Evolutionary conservation across 2,329 filamentous ascomycete species (phyloP), one percentile per base, ranked within the genome.

Genomic region (Ceratocystiopsis sp.): DNA sequence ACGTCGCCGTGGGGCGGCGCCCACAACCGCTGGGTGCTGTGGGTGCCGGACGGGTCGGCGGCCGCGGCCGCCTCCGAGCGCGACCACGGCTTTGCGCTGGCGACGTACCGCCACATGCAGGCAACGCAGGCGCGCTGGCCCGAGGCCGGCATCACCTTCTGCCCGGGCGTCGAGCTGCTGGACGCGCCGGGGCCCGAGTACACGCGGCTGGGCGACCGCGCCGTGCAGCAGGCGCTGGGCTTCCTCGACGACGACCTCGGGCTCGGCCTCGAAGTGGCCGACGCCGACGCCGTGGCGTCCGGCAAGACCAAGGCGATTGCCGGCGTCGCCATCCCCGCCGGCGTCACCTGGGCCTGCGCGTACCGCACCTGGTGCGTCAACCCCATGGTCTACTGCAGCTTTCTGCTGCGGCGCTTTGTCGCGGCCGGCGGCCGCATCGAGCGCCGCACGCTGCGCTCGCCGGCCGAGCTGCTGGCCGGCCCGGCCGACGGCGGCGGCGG

Each of bases 1-100:
- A 67, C 71, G 14, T 74, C 71, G 29, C 69, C 70, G 42, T 74
- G 69, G 70, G 71, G 64, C 34, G 71, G 71, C 12, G 70, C 71
- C 2, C 69, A 75, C 51, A 69, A 72, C 49, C 63, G 69, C 36
- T 69, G 64, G 51, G 65, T 72, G 33, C 65, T 65, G 2, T 63
- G 63, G 35, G 52, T 51, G 10, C 29, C 45, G 11, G 45, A 55
- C 10, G 48, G 53, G 7, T 53, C 56, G 33, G 53, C 53, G 13
- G 40, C 50, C 6, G 46, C 50, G 0, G 42, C 43, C 0, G 47
- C 33, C 3, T 56, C 58, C 35, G 54, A 53, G 42, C 56, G 61
- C 32, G 67, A 71, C 46, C 66, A 69, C 48, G 54, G 43, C 35
- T 58, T 67, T 51, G 57, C 65, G 14, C 51, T 66, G 14, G 50